Conservation (phyloP, 345 rosid species). For the Pelargonium nanum region DNA sequence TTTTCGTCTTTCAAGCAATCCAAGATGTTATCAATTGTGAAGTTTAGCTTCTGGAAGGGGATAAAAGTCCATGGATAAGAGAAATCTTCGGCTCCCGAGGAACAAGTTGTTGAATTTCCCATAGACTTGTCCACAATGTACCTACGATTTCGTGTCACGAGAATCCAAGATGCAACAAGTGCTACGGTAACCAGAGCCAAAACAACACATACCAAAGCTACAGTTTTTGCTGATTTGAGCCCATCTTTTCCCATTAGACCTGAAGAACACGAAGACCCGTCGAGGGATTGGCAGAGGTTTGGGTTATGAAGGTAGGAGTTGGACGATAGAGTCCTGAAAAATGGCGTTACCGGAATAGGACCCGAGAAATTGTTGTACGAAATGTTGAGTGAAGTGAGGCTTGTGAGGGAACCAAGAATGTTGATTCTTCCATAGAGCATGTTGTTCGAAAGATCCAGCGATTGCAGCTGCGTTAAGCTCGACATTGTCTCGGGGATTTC, state of each 20-base stretch:
- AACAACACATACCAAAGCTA: constrained; percentile 54
- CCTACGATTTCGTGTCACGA: constrained; percentile 48
- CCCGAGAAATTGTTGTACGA: constrained; percentile 88
- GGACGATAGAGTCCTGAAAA: constrained; percentile 61
- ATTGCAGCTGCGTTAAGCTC: constrained; percentile 69
- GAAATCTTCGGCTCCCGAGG: constrained; percentile 60
- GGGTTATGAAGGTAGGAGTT: constrained; percentile 56
- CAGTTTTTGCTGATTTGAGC: constrained; percentile 54
- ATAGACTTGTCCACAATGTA: constrained; percentile 44
- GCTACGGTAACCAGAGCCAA: constrained; percentile 49
- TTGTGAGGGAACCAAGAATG: constrained; percentile 73
- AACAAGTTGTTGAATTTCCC: constrained; percentile 21
- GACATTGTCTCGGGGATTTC: constrained; percentile 59
- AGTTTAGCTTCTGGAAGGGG: constrained; percentile 75
- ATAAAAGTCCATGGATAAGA: constrained; percentile 95
- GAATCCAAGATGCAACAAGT: constrained; percentile 51
- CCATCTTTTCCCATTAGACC: constrained; percentile 24
- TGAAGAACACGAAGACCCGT: constrained; percentile 73
- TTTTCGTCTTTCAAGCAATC: constrained; percentile 71
- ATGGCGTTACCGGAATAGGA: constrained; percentile 79
- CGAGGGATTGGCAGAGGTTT: constrained; percentile 49
- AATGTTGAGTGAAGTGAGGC: constrained; percentile 77
- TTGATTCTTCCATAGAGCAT: constrained; percentile 50
- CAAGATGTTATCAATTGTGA: constrained; percentile 63
- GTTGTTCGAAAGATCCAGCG: constrained; percentile 77